Base-by-base conservation (phyloP, 2,329 filamentous ascomycete genomes). In the Trichoderma lentiforme region DNA sequence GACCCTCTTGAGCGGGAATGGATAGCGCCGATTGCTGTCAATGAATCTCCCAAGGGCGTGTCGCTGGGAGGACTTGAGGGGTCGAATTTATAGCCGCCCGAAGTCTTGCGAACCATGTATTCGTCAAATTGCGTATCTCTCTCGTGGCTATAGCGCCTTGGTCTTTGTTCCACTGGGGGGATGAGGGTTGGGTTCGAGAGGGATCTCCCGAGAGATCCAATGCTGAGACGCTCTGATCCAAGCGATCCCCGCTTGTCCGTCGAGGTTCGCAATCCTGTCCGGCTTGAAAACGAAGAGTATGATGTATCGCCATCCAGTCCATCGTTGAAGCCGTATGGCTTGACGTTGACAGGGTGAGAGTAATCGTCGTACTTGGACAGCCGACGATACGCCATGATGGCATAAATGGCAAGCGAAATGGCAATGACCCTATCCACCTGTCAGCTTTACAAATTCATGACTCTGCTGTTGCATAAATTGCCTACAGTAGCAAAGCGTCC, bases 281-380 rank as follows among this genome's bases (percentile, higher is more conserved):
- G 73, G 60, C 76, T 73, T 24, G 77, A 71, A 70, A 78, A 78
- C 56, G 76, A 76, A 21, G 77, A 71, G 71, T 78, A 78, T 34
- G 76, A 75, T 18, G 64, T 75, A 51, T 79, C 76, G n/a, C 75
- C 74, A 28, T 81, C 76, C 21, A 78, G 26, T 34, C 74, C 76
- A 72, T 82, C 80, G 74, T 77, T 80, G 79, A 83, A 87, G 56
- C 85, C 85, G 75, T 83, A 87, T 18, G 81, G 78, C 74, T 87
- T 87, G 72, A 84, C 80, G 78, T 87, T 86, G 72, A 82, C 79
- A 9, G 86, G 83, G 51, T 86, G 81, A 73, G 84, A 79, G 74
- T 88, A 86, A 74, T 86, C 84, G 75, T 88, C 85, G 76, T 86
- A 85, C 34, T 81, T 76, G 24, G 84, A 78, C 14, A 87, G 79